Evolutionary conservation across 2,329 filamentous ascomycete genomes (phyloP), one percentile per base, ranked within the genome.

Genomic region (Zymoseptoria pseudotritici): DNA sequence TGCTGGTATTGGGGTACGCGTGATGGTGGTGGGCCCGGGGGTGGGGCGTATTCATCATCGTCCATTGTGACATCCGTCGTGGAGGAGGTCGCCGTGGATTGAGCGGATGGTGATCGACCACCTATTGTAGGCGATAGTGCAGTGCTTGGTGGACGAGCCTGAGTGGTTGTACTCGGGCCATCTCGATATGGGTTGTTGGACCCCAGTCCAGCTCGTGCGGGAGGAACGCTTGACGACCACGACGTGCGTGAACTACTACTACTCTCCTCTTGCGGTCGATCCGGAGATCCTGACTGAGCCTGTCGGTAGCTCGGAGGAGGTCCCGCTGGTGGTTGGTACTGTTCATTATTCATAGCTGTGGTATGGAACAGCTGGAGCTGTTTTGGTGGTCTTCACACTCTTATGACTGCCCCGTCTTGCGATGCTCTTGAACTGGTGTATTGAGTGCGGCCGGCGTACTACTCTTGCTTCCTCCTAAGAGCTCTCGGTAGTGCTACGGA

Each of bases 81-180:
- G 59, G 53, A 22, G 62, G 54, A 57, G 64, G 58, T 66, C 67
- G n/a, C 65, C 21, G 70, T 69, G 31, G 71, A 70, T 8, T 70
- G 69, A 8, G 71, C 71, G 1, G 68, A 65, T 31, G 72, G 71
- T 21, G 72, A 70, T 55, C 66, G 62, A 55, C 69, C 72, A 24
- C 66, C 50, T 57, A 42, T 57, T 54, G 17, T 56, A 17, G 53
- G 61, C n/a, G 58, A 61, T 26, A 60, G 50, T 53, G 61, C 61
- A 26, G 58, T 57, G 13, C 60, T 65, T 3, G 61, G 61, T 19
- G 65, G 65, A n/a, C 65, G 57, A 46, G 24, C 58, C 53, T 61
- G 60, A 21, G 65, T 36, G 3, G 56, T 50, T 42, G 58, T 20
- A 55, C 53, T 61, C 5, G 13, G 13, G 13, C 57, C 58, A 31